phyloP scores from a whole-genome alignment of 2,329 filamentous ascomycete species.

The Diaporthe helianthi region DNA sequence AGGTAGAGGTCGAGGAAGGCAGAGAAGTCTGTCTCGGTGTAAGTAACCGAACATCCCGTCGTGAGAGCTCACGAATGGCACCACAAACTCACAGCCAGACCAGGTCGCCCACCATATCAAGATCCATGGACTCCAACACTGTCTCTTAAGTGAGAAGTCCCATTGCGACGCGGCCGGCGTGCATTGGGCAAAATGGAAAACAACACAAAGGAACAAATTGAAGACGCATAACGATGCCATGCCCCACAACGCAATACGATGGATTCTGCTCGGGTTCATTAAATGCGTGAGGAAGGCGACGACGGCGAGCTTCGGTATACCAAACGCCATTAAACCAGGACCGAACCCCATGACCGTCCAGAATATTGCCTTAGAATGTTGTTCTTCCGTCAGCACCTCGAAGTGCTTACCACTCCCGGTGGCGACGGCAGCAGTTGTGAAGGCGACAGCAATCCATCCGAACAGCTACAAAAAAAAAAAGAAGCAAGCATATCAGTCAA shows the following conservation, averaged over 20 bases:
- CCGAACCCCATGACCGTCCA: slow-evolving; percentile 48
- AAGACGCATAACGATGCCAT: slow-evolving; percentile 39
- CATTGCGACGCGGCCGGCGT: slow-evolving; percentile 48
- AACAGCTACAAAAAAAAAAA: slow-evolving; percentile 39
- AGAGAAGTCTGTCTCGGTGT: slow-evolving; percentile 41
- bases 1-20: slow-evolving; percentile 51
- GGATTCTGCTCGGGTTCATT: slow-evolving; percentile 45
- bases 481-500: not conserved
- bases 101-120: slow-evolving; percentile 50
- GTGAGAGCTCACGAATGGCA: not conserved
- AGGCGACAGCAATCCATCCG: slow-evolving; percentile 44
- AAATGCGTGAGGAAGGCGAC: slow-evolving; percentile 48
- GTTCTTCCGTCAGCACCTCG: slow-evolving; percentile 39
- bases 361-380: slow-evolving; percentile 44
- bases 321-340: slow-evolving; percentile 49
- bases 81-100: slow-evolving; percentile 45
- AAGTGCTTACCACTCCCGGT: slow-evolving; percentile 51
- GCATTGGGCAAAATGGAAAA: slow-evolving; percentile 53
- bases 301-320: slow-evolving; percentile 51
- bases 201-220: slow-evolving; percentile 45
- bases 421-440: slow-evolving; percentile 44
- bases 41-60: too few species aligned
- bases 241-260: slow-evolving; percentile 47
- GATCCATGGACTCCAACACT: slow-evolving; percentile 45
- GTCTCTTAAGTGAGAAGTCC: slow-evolving; percentile 44